Evolutionary conservation across 306 rosid genomes (phyloP), one percentile per base, ranked within the genome.

Genomic region (Herpetospermum pedunculosum): DNA sequence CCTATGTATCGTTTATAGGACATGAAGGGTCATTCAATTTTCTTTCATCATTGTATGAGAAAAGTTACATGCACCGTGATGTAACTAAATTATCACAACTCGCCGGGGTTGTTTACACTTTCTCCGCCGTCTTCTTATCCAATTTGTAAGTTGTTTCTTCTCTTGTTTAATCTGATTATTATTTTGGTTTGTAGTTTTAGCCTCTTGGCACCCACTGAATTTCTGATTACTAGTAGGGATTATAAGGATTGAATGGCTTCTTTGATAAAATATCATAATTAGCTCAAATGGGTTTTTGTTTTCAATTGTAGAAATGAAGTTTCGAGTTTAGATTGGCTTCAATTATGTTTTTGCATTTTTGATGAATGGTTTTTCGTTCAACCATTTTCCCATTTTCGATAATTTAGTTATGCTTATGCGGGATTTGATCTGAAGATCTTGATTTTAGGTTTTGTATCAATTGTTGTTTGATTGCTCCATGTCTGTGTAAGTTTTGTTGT

Each of bases 61-160:
- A 93, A 59, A 93, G 98, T 72, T 90, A 90, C 75, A 93, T 93
- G 98, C 98, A 93, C 68, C 90, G 97, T 0, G 96, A 91, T 34
- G 97, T 93, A n/a, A n/a, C n/a, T n/a, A 21, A 37, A 53, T 62
- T 34, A 30, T 53, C 28, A 73, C 50, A 44, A 44, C 72, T 43
- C 60, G 13, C 0, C 59, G 13, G 13, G 21, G 6, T 23, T 10
- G 29, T 21, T 0, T n/a, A n/a, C 28, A 4, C 28, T 14, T 25
- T 54, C 28, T 52, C 6, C 28, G 14, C 41, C 82, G 15, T 65
- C 75, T 77, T 15, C 85, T 74, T 55, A 59, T 69, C 75, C 79
- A 83, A 81, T 79, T 77, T 54, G 87, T 87, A 77, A 87, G 91
- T 75, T 77, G 72, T n/a, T 72, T 78, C 21, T 48, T 10, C 55